Evolutionary conservation across 129 eudicot genomes (phyloP).

Genomic region (Centella asiatica): DNA sequence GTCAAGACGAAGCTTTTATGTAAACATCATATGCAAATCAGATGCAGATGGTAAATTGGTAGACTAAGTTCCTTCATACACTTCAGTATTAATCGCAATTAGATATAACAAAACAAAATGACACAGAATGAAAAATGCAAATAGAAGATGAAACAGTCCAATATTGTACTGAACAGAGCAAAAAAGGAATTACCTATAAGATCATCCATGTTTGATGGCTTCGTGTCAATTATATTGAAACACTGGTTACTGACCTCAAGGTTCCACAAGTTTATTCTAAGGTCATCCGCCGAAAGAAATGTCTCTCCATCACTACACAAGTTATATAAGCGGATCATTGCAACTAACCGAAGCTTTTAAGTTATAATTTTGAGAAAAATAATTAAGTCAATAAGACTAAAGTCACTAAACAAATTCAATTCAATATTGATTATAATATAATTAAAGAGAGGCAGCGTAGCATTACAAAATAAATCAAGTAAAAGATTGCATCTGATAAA

Average conservation of each 20-base stretch:
- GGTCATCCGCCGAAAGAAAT: slow-evolving; percentile 78
- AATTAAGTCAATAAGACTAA: not conserved
- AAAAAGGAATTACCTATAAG: slow-evolving; percentile 48
- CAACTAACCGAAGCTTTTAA: slow-evolving; percentile 3
- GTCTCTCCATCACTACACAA: slow-evolving; percentile 86
- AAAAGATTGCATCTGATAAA: not conserved
- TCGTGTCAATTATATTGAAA: slow-evolving; percentile 78
- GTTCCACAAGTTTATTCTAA: slow-evolving; percentile 85
- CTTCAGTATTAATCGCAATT: not conserved
- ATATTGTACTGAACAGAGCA: not conserved
- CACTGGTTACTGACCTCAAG: slow-evolving; percentile 78
- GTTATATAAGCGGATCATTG: slow-evolving; percentile 3
- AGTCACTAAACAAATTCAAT: too few species aligned
- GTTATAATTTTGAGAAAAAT: not conserved
- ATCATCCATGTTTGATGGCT: slow-evolving; percentile 91
- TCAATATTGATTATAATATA: not conserved
- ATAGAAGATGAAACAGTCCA: not conserved
- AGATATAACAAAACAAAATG: not conserved
- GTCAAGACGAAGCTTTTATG: not conserved
- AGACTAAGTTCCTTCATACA: not conserved
- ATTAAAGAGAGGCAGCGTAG: not conserved
- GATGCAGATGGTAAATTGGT: not conserved
- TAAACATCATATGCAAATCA: not conserved
- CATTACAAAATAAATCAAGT: not conserved
- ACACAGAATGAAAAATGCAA: not conserved